These are phyloP conservation scores for Solanum sejunctum DNA, from an alignment of 257 asterid species.

Conservation along the genomic window DNA sequence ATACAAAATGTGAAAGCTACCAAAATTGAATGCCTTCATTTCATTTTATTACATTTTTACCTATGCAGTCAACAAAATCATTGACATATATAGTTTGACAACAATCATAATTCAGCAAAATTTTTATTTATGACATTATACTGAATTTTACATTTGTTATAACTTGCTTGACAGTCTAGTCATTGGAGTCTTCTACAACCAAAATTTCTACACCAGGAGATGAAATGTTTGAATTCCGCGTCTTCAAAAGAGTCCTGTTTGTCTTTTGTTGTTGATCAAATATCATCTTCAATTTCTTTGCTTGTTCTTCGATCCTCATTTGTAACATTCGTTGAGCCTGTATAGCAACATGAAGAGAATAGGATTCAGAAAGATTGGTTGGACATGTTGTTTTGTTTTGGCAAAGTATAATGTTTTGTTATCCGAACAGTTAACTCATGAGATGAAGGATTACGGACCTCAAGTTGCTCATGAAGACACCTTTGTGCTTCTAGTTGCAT, in stretches of 20 bases:
- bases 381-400: neutral
- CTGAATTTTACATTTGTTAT: neutral
- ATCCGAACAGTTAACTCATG: no score
- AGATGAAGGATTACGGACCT: constrained; percentile 13
- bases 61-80: neutral
- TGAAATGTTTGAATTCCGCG: constrained; percentile 10
- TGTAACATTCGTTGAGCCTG: constrained; percentile 50
- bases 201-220: constrained; percentile 5
- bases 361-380: neutral
- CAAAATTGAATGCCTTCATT: neutral
- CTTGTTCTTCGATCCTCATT: constrained; percentile 66
- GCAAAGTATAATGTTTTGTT: neutral
- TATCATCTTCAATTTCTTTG: constrained; percentile 46
- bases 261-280: constrained; percentile 52
- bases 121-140: neutral
- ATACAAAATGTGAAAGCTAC: neutral
- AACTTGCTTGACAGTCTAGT: neutral
- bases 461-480: constrained; percentile 20
- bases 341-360: neutral
- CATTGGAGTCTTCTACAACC: neutral
- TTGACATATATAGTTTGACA: neutral
- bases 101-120: neutral
- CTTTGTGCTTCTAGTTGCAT: neutral
- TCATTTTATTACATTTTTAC: neutral
- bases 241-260: constrained; percentile 13